phyloP scores from a whole-genome alignment of 257 asterid species.

The Forsythia viridissima region DNA sequence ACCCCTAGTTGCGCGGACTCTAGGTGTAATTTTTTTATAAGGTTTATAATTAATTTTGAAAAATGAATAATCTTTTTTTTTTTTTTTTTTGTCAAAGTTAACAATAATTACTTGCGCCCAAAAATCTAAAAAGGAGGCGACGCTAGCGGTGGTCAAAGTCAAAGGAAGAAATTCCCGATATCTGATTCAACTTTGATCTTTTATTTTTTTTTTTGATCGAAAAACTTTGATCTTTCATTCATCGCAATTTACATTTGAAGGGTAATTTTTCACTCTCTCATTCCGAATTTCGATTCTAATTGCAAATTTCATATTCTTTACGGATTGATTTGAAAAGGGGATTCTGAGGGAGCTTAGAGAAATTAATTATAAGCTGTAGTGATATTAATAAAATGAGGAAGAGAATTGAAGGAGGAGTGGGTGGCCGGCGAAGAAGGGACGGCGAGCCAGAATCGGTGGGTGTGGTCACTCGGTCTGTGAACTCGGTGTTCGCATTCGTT shows the following conservation, averaged over 20 bases:
- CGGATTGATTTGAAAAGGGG: neutral
- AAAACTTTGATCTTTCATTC: neutral
- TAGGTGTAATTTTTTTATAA: no score
- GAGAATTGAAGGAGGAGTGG: slow-evolving; percentile 25
- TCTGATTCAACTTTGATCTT: neutral
- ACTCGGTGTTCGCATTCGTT: slow-evolving; percentile 63
- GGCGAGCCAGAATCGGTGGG: slow-evolving; percentile 32
- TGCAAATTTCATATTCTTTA: neutral
- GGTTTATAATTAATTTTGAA: no score
- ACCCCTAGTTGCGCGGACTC: no score
- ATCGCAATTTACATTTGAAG: neutral
- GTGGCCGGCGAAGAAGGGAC: slow-evolving; percentile 27
- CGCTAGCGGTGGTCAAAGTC: neutral
- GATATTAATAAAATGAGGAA: neutral
- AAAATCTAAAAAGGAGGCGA: neutral
- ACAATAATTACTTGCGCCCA: no score
- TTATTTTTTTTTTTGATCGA: no score
- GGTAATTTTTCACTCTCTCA: neutral
- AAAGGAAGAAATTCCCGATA: neutral
- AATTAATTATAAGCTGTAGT: neutral
- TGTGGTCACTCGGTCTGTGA: slow-evolving; percentile 62
- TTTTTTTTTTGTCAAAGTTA: no score
- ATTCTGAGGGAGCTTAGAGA: neutral
- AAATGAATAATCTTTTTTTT: no score
- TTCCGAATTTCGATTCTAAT: neutral